These are phyloP conservation scores for Picea abies DNA, from an alignment of 83 land plant species.

Conservation along the genomic window DNA sequence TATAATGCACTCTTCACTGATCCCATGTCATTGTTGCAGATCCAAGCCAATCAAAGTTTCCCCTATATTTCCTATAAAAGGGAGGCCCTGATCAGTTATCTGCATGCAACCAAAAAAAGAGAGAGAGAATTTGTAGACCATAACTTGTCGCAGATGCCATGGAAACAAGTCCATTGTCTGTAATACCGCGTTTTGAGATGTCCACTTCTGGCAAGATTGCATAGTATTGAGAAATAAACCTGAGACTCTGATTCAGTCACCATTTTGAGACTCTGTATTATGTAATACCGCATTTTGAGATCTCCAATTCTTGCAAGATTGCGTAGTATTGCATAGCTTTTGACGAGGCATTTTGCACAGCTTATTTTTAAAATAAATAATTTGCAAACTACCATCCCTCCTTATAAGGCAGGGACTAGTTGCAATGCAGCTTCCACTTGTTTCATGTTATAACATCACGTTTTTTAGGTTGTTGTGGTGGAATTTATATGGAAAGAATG, in stretches of 20 bases:
- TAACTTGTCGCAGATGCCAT: conserved; percentile 32
- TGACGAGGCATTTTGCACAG: too few species aligned
- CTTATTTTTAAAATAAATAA: too few species aligned
- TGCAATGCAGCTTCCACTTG: too few species aligned
- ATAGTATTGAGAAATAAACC: conserved; percentile 58
- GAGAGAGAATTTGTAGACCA: conserved; percentile 58
- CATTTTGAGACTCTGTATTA: background rate
- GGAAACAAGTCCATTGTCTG: conserved; percentile 63
- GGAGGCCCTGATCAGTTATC: conserved; percentile 61
- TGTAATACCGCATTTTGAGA: conserved; percentile 39
- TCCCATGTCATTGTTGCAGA: conserved; percentile 57
- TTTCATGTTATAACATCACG: too few species aligned
- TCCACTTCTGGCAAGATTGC: conserved; percentile 60
- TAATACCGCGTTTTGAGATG: conserved; percentile 60
- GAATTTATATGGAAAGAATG: too few species aligned
- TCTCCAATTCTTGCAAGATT: conserved; percentile 60
- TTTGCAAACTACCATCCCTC: too few species aligned
- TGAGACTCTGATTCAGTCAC: conserved; percentile 66
- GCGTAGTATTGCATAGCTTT: conserved; percentile 30
- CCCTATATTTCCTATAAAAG: conserved; percentile 45
- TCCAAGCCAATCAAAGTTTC: conserved; percentile 60
- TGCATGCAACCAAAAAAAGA: conserved; percentile 52
- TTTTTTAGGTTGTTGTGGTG: too few species aligned
- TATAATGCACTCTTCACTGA: conserved; percentile 21
- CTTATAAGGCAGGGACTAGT: too few species aligned